phyloP scores from a whole-genome alignment of 768 basidiomycete species.

The Termitomyces sp. region DNA sequence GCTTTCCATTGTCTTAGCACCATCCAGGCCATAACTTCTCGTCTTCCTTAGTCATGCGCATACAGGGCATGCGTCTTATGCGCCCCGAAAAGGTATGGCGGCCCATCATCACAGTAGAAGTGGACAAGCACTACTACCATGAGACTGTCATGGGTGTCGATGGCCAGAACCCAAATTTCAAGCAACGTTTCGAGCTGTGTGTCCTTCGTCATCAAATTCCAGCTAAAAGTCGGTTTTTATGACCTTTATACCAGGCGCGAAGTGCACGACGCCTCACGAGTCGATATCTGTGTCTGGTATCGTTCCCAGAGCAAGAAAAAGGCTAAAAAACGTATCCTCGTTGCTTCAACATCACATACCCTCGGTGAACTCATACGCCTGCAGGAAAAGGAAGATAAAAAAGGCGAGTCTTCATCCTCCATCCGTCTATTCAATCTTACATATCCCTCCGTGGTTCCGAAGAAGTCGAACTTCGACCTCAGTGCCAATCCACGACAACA shows the following conservation, averaged over 20 bases:
- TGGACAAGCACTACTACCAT: slow-evolving; percentile 45
- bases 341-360: slow-evolving; percentile 46
- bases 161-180: slow-evolving; percentile 67
- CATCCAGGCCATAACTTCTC: background rate
- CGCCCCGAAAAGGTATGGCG: slow-evolving; percentile 63
- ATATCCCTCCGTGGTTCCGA: slow-evolving; percentile 11
- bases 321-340: slow-evolving; percentile 45
- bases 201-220: slow-evolving; percentile 15
- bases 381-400: slow-evolving; percentile 32
- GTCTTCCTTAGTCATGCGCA: slow-evolving; percentile 29
- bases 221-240: background rate
- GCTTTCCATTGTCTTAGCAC: background rate
- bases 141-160: slow-evolving; percentile 61
- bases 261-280: slow-evolving; percentile 28
- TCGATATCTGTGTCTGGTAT: slow-evolving; percentile 56
- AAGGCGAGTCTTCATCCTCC: slow-evolving; percentile 29
- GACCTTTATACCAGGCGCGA: slow-evolving; percentile 28
- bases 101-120: slow-evolving; percentile 54
- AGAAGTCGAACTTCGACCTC: slow-evolving; percentile 42
- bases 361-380: slow-evolving; percentile 49
- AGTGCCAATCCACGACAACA: slow-evolving; percentile 29
- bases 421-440: background rate
- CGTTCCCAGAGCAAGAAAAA: slow-evolving; percentile 61
- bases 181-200: slow-evolving; percentile 47
- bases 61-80: slow-evolving; percentile 41